A percentile compares a stretch with the other conserved stretches of the same genome.
phyloP scores from a whole-genome alignment of 768 basidiomycete genomes.

The Asterophora parasitica region DNA sequence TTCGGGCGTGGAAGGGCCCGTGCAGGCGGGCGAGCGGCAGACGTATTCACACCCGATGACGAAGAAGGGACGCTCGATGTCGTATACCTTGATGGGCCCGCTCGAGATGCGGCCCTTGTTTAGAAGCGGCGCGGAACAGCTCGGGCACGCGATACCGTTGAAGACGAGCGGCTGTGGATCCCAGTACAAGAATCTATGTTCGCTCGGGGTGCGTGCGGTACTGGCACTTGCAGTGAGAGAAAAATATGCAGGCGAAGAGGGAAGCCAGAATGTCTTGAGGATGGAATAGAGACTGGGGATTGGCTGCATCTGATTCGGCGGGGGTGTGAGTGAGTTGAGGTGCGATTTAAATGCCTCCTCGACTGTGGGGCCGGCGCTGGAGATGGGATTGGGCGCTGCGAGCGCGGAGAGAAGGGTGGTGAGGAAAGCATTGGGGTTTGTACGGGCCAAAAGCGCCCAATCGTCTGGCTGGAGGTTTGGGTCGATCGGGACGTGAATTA shows the following conservation, averaged over 20 bases:
- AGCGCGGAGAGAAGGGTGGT: slow-evolving; percentile 52
- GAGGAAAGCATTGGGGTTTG: slow-evolving; percentile 54
- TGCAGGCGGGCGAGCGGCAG: slow-evolving; percentile 51
- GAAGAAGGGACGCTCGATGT: slow-evolving; percentile 76
- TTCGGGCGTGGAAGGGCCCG: slow-evolving; percentile 37
- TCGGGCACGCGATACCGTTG: slow-evolving; percentile 74
- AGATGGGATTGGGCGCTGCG: slow-evolving; percentile 57
- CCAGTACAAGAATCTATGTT: slow-evolving; percentile 83
- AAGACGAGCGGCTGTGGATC: slow-evolving; percentile 80
- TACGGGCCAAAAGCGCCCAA: slow-evolving; percentile 58
- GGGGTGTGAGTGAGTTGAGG: slow-evolving; percentile 57
- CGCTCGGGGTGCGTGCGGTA: slow-evolving; percentile 61
- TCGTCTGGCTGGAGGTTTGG: slow-evolving; percentile 54
- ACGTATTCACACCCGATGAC: slow-evolving; percentile 81
- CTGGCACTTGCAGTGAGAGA: slow-evolving; percentile 70
- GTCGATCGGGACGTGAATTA: slow-evolving; percentile 34
- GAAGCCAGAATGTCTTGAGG: slow-evolving; percentile 82
- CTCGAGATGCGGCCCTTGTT: slow-evolving; percentile 71
- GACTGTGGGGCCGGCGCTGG: slow-evolving; percentile 56
- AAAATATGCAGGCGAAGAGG: slow-evolving; percentile 73
- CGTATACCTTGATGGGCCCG: slow-evolving; percentile 75
- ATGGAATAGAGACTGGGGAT: slow-evolving; percentile 73
- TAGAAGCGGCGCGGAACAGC: slow-evolving; percentile 51
- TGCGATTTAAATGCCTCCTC: slow-evolving; percentile 81
- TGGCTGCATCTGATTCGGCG: slow-evolving; percentile 39